Conservation (phyloP, 768 basidiomycete species). For the Phylloporus rhodoxanthus region DNA sequence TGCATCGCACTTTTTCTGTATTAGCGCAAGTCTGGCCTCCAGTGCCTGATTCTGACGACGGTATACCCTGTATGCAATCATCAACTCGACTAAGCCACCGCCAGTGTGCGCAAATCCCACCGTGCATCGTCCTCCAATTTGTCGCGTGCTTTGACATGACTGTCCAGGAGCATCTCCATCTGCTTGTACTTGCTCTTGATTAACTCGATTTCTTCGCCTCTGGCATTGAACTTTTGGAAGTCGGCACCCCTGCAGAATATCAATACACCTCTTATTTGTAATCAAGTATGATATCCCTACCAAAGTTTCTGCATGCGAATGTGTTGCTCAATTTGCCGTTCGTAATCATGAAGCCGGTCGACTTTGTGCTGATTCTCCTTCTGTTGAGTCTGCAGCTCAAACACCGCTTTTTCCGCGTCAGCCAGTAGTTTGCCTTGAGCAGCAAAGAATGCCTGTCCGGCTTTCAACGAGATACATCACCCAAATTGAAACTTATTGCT, state of each 20-base stretch:
- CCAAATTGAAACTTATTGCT: constrained; percentile 1
- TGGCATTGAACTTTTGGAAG: constrained; percentile 62
- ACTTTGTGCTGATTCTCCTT: constrained; percentile 81
- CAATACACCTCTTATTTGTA: constrained; percentile 1
- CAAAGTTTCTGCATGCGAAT: constrained; percentile 72
- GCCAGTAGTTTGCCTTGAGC: constrained; percentile 66
- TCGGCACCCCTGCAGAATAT: constrained; percentile 58
- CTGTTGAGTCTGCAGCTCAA: constrained; percentile 65
- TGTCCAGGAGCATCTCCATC: constrained; percentile 59
- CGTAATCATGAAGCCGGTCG: constrained; percentile 75
- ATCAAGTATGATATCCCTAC: constrained; percentile 38
- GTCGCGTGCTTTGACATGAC: constrained; percentile 47
- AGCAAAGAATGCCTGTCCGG: constrained; percentile 50
- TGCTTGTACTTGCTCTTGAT: constrained; percentile 58
- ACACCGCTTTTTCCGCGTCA: constrained; percentile 64
- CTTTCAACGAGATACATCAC: background rate
- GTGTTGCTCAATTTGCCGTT: constrained; percentile 80
- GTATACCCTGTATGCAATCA: constrained; percentile 36
- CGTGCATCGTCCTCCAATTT: constrained; percentile 54
- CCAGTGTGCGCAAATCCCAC: constrained; percentile 33
- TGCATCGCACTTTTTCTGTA: constrained; percentile 39
- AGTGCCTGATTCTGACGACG: constrained; percentile 58
- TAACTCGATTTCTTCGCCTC: constrained; percentile 50
- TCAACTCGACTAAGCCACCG: background rate
- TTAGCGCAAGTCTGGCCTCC: constrained; percentile 48